Base-by-base conservation (phyloP, 2,329 filamentous ascomycete species). In the Magnaporthiopsis rhizophila region DNA sequence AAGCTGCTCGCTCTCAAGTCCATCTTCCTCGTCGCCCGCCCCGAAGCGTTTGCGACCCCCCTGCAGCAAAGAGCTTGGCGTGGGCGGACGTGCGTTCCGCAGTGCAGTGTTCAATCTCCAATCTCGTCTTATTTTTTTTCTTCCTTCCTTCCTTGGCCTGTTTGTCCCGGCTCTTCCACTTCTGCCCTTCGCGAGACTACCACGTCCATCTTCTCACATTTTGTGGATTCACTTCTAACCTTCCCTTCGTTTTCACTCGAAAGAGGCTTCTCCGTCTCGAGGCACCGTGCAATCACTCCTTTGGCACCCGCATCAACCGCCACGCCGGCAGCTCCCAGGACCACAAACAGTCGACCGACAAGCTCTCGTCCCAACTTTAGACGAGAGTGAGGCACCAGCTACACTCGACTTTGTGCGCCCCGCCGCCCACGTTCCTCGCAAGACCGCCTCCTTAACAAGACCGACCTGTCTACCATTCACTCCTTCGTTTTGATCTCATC, bases 221-320 rank as follows among this genome's bases (percentile, higher is more conserved):
- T 60, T 36, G 24, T 32, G 57, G 26, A 13, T 60, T 60, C 58
- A 36, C 26, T 60, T 60, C 58, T 34, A 60, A 60, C 58, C 57
- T 58, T 58, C 57, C 57, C 26, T 58, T 58, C 57, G 3, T 50
- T 53, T 50, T 53, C 21, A 9, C 5, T 21, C 45, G 7, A n/a
- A 21, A 53, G 45, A 53, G 45, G 21, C n/a, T 24, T 11, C 8
- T 24, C 45, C 8, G 21, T 24, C 24, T 58, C 26, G 26, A 30
- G 56, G 26, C 57, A 26, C 57, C 30, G 26, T 58, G 57, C 57
- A 21, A 12, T 58, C 57, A 58, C 57, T 58, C 57, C 15, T 58
- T 58, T 58, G 26, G 57, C 57, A 58, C 26, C 13, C 57, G 12
- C 57, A 28, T 58, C 13, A 28, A 21, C 24, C 26, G 30, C 57